Evolutionary conservation across 345 rosid genomes (phyloP), one percentile per base, ranked within the genome.

Genomic region (Gossypium australe): DNA sequence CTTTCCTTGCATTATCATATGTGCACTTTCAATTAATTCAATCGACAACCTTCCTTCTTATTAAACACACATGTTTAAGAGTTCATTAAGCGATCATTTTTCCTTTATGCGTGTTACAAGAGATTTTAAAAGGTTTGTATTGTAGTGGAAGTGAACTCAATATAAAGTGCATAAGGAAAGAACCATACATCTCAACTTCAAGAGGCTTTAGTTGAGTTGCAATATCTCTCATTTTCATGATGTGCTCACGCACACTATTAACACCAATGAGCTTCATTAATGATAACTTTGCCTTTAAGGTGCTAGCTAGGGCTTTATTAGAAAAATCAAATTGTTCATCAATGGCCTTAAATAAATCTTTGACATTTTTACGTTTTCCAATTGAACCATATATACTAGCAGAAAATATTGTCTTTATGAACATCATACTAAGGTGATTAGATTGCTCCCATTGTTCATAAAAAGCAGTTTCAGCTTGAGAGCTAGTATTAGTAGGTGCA

Each of bases 51-150:
- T 59, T 12, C 25, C 71, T 17, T 72, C 61, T 25, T 78, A 53
- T 57, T 73, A 41, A 1, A 29, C 69, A 68, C 65, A 74, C 59
- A 78, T 74, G 49, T 66, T 74, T 64, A 78, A 67, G 7, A 78
- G 27, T 43, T 74, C 41, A 74, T 78, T 69, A n/a, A 74, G 10
- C 0, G n/a, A 74, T 71, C 65, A 78, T 11, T 78, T 74, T 2
- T 67, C 71, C 9, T 74, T 74, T 68, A 60, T 48, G 47, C 52
- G 20, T 20, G 20, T 20, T 20, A 20, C 0, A 20, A 20, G 20
- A 20, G 20, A 63, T 77, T 77, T 71, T 0, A 64, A 27, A 27
- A 27, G 29, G 76, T 2, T 27, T 17, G 4, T 51, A 51, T 51
- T 51, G 55, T 3, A 6, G 14, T 2, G 7, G 17, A 12, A 51